Base-by-base conservation (phyloP, 176 grass and related monocot species). In the Panicum miliaceum region DNA sequence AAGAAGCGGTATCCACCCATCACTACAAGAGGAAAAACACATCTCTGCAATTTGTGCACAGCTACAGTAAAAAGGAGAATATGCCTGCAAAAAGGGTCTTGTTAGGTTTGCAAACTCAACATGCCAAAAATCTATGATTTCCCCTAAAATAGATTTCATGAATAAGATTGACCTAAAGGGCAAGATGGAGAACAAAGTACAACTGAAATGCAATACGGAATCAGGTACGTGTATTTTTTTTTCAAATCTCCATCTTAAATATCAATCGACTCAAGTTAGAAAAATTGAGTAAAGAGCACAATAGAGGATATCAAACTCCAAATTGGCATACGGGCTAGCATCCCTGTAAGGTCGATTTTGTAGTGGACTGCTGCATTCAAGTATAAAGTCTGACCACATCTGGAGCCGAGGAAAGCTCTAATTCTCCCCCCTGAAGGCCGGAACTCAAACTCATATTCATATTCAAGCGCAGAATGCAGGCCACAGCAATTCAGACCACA, bases 111-210 rank as follows among this genome's bases (percentile, higher is more conserved):
- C 53, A 73, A 72, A 12, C 0, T 73, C 67, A 64, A 57, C 76
- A 73, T 80, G 45, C 35, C 32, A 25, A 52, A 79, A 80, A 12
- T 80, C 34, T 43, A 79, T 36, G 47, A 12, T 50, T 48, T 29
- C 40, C 70, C 29, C 64, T 41, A 63, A 63, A 71, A 79, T 3
- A 70, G 4, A 79, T 71, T 79, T 59, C 8, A 8, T 64, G 76
- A 86, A 80, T 43, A 80, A 46, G 14, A 46, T 62, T 63, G 75
- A 67, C 48, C 57, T 20, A 54, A 59, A 36, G n/a, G n/a, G 51
- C 22, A 79, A 7, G 11, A 67, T 16, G 59, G 5, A 52, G 45
- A 38, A 43, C 35, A 79, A 71, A 68, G 12, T 85, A 20, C 71
- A 27, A 18, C 56, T 64, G 76, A 64, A 51, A 68, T 73, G 64